phyloP scores from a whole-genome alignment of 2,329 filamentous ascomycete genomes.

The Exophiala sp. region DNA sequence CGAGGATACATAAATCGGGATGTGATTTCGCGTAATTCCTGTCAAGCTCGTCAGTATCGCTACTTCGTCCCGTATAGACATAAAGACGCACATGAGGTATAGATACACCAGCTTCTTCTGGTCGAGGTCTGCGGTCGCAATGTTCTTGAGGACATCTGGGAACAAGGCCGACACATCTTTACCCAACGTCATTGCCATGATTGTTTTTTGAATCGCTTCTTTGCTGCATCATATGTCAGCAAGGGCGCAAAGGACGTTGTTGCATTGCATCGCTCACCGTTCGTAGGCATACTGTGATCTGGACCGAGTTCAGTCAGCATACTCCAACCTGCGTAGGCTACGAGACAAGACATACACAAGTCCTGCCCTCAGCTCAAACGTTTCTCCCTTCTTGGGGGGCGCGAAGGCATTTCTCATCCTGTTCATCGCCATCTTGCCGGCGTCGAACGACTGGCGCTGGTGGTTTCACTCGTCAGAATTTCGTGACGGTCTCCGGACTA shows the following conservation, averaged over 20 bases:
- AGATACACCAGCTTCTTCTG: constrained; percentile 99
- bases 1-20: constrained; percentile 95
- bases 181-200: constrained; percentile 99
- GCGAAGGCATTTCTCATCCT: constrained; percentile 92
- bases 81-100: constrained; percentile 76
- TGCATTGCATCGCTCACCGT: constrained; percentile 49
- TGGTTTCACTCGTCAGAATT: background rate
- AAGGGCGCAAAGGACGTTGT: constrained; percentile 19
- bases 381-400: constrained; percentile 92
- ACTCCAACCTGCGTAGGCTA: constrained; percentile 29
- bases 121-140: constrained; percentile 88
- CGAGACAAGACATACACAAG: constrained; percentile 58
- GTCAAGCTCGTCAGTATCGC: constrained; percentile 10
- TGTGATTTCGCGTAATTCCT: constrained; percentile 99
- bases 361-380: constrained; percentile 91
- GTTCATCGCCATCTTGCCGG: constrained; percentile 77
- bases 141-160: constrained; percentile 97
- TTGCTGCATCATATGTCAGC: constrained; percentile 55
- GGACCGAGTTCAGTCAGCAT: constrained; percentile 31
- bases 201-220: constrained; percentile 98
- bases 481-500: constrained; percentile 5
- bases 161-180: constrained; percentile 98
- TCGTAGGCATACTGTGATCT: constrained; percentile 99
- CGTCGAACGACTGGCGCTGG: background rate
- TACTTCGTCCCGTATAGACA: background rate